phyloP scores from a whole-genome alignment of 2,329 filamentous ascomycete species.

The Pseudocercospora fuligena region DNA sequence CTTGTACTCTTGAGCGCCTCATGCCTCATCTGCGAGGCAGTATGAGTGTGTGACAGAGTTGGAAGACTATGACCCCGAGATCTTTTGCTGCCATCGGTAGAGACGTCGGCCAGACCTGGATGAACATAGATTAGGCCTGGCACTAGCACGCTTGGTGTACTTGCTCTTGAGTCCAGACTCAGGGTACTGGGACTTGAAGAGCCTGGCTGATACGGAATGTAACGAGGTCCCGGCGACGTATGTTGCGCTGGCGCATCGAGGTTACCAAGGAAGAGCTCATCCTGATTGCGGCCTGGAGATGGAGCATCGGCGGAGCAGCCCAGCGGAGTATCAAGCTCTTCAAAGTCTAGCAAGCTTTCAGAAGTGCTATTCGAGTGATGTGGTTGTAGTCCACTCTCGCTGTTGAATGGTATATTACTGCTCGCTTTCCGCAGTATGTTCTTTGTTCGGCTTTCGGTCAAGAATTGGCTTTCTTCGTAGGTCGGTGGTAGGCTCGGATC shows the following conservation, averaged over 20 bases:
- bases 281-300: background rate
- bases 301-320: background rate
- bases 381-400: no score
- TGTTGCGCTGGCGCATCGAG: background rate
- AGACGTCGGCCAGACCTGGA: no score
- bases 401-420: background rate
- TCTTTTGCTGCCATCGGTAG: no score
- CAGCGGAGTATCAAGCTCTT: background rate
- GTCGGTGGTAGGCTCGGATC: background rate
- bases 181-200: background rate
- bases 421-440: slow-evolving; percentile 5
- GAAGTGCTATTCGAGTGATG: no score
- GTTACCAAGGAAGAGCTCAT: background rate
- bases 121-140: background rate
- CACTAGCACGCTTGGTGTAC: background rate
- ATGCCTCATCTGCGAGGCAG: background rate
- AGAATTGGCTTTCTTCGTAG: slow-evolving; percentile 1
- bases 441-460: background rate
- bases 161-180: background rate
- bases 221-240: background rate
- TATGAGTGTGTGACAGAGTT: background rate
- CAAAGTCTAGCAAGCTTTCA: background rate
- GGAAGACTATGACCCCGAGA: background rate
- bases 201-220: background rate
- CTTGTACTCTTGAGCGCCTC: background rate